Conservation (phyloP, 257 asterid species). For the Leonotis leonurus region DNA sequence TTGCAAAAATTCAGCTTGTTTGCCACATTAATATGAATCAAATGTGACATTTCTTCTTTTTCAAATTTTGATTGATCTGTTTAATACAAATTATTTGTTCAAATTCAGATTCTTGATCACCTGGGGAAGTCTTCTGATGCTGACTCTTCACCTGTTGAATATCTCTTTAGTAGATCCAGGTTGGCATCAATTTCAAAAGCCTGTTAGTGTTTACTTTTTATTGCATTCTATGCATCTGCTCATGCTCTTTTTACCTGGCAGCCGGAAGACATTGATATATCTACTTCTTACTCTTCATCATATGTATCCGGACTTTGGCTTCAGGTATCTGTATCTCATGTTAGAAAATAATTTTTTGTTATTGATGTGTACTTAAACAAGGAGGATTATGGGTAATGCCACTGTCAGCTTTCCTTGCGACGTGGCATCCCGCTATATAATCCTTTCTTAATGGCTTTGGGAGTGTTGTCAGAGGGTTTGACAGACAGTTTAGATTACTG, state of each 20-base stretch:
- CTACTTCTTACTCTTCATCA: conserved; percentile 90
- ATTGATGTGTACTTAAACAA: conserved; percentile 12
- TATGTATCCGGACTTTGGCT: conserved; percentile 88
- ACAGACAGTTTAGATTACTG: conserved; percentile 95
- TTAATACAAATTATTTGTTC: background rate
- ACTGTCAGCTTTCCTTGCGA: conserved; percentile 97
- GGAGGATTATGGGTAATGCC: conserved; percentile 99
- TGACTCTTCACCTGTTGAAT: conserved; percentile 79
- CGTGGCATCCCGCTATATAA: conserved; percentile 88
- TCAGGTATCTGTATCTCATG: conserved; percentile 81
- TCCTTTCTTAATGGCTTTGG: conserved; percentile 68
- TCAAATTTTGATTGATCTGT: background rate
- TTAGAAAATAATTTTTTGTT: conserved; percentile 11
- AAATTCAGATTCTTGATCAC: conserved; percentile 62
- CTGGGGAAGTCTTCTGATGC: conserved; percentile 59
- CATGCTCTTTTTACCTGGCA: conserved; percentile 28
- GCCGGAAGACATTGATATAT: conserved; percentile 90
- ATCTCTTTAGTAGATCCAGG: conserved; percentile 72
- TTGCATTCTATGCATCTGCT: conserved; percentile 12
- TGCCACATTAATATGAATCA: too few species aligned
- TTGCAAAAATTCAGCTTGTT: too few species aligned
- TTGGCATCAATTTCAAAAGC: conserved; percentile 25
- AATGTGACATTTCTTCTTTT: too few species aligned
- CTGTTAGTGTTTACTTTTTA: background rate
- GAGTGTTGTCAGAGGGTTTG: conserved; percentile 99